Evolutionary conservation across 176 grass and related monocot species (phyloP), one percentile per base, ranked within the genome.

Genomic region (Phragmites australis): DNA sequence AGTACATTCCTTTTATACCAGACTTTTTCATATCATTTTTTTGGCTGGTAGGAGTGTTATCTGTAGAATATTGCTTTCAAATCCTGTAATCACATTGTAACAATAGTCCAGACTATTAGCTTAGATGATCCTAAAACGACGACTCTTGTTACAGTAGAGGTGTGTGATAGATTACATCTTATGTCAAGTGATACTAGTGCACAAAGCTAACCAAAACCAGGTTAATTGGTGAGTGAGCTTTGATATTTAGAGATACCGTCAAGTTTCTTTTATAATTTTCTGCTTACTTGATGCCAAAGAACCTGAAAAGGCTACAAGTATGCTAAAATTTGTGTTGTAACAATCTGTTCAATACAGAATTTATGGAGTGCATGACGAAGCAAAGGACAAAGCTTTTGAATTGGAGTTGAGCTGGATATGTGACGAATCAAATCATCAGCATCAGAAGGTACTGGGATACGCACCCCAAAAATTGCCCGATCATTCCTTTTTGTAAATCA

Each of bases 391-490:
- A 88, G 89, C 89, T 77, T 93, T 91, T 63, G 91, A 91, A 69
- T 74, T 93, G 82, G 94, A 93, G 76, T 75, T 93, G 89, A 97
- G 94, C 75, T 97, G 94, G 91, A 74, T 97, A 27, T 93, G 93
- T 74, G 88, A 97, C 52, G 93, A 97, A 74, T 97, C 94, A 14
- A 93, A 93, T 12, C 71, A 87, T 32, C 87, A 83, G 52, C 91
- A 97, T 84, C 87, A 93, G 76, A 97, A 97, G 91, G 91, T 97
- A 72, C 30, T 72, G 27, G 6, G n/a, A 66, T 61, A 18, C 41
- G 77, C 6, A 23, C 9, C 8, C 19, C 22, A 67, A 81, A 50
- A 66, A 18, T 16, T 30, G 11, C 5, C 1, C 68, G 27, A 18
- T 18, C 14, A 45, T 68, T 39, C 30, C 19, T 47, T 47, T 44